These are phyloP conservation scores for Botrytis galanthina DNA, from an alignment of 2,329 filamentous ascomycete genomes.

Conservation along the genomic window DNA sequence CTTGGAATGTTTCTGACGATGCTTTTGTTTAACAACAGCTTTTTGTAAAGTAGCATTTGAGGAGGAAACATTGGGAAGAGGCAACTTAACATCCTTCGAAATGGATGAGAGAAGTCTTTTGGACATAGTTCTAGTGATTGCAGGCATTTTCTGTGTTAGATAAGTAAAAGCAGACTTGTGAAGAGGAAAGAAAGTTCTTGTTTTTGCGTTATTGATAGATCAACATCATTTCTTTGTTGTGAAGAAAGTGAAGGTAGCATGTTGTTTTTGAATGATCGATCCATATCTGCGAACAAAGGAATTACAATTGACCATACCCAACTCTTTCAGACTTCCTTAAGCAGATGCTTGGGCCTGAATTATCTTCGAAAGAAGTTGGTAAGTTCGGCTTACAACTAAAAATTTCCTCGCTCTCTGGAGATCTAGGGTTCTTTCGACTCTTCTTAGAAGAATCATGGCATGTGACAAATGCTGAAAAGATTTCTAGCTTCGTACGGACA, in stretches of 20 bases:
- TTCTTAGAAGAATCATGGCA: too few relatives aligned
- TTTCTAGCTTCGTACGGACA: too few relatives aligned
- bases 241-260: too few relatives aligned
- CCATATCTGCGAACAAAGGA: background rate
- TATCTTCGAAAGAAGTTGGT: background rate
- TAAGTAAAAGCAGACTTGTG: background rate
- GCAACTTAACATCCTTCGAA: background rate
- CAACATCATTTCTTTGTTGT: background rate
- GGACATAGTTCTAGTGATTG: background rate
- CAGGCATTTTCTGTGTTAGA: background rate
- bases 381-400: background rate
- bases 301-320: background rate
- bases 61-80: background rate
- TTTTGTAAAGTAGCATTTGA: background rate
- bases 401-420: too few relatives aligned
- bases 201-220: background rate
- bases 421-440: too few relatives aligned
- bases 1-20: background rate
- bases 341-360: background rate
- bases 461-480: too few relatives aligned
- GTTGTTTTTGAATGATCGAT: background rate
- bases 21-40: background rate
- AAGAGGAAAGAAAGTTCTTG: conserved; percentile 1
- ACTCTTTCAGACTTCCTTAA: background rate
- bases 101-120: background rate